These are phyloP conservation scores for Xylariaceae sp. DNA, from an alignment of 2,329 filamentous ascomycete species.

Conservation along the genomic window DNA sequence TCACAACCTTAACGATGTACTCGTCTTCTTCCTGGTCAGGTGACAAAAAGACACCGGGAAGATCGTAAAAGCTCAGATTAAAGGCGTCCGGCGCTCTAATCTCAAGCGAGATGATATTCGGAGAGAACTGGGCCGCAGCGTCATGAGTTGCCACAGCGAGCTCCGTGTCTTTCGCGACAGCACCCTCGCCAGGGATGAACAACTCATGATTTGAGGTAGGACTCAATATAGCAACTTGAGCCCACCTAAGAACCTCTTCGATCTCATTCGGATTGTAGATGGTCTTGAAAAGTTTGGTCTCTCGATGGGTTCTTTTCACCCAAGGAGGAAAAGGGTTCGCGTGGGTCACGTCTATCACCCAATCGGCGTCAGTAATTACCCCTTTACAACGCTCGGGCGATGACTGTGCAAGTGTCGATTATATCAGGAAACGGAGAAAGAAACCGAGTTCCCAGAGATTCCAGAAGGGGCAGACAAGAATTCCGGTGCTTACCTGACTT, in stretches of 20 bases:
- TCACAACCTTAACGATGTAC: slow-evolving; percentile 69
- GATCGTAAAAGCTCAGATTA: slow-evolving; percentile 82
- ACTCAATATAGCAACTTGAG: slow-evolving; percentile 75
- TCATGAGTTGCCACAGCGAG: slow-evolving; percentile 34
- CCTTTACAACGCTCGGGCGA: too few species aligned
- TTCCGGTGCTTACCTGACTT: slow-evolving; percentile 26
- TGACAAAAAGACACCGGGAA: slow-evolving; percentile 78
- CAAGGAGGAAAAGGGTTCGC: slow-evolving; percentile 64
- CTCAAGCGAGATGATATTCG: not conserved
- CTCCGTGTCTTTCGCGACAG: slow-evolving; percentile 37
- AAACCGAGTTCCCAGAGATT: too few species aligned
- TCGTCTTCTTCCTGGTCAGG: slow-evolving; percentile 61
- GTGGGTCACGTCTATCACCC: slow-evolving; percentile 41
- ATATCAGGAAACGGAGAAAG: too few species aligned
- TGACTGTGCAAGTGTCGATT: too few species aligned
- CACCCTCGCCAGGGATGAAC: slow-evolving; percentile 52
- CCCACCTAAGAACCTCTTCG: slow-evolving; percentile 66
- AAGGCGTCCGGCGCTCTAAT: slow-evolving; percentile 50
- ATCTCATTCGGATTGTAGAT: slow-evolving; percentile 62
- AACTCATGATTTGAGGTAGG: slow-evolving; percentile 52
- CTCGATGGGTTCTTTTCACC: slow-evolving; percentile 46
- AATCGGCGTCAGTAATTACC: too few species aligned
- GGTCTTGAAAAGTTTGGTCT: slow-evolving; percentile 59
- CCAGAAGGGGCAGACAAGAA: too few species aligned
- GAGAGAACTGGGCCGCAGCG: slow-evolving; percentile 16